phyloP scores from a whole-genome alignment of 495 filamentous ascomycete species.

The Aspergillus haitiensis region DNA sequence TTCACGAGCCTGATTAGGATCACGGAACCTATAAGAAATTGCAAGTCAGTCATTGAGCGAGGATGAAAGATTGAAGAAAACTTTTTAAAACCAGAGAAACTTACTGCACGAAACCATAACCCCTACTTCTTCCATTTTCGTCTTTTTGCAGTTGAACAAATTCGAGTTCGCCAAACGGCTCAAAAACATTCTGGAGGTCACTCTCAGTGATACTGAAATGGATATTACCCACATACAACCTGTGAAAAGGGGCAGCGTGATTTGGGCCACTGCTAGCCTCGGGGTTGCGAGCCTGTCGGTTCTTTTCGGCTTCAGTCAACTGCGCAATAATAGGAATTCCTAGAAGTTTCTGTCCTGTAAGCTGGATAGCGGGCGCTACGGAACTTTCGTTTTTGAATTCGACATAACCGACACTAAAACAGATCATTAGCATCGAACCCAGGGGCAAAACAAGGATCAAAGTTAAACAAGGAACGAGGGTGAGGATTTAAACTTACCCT shows the following conservation, averaged over 20 bases:
- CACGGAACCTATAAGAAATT: slow-evolving; percentile 67
- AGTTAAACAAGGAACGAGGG: not conserved
- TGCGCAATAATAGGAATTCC: slow-evolving; percentile 98
- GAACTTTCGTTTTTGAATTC: slow-evolving; percentile 98
- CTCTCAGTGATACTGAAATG: slow-evolving; percentile 99
- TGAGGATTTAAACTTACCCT: slow-evolving; percentile 64
- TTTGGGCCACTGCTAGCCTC: slow-evolving; percentile 64
- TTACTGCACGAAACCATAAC: slow-evolving; percentile 99
- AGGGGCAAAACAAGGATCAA: slow-evolving; percentile 1
- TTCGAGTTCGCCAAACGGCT: slow-evolving; percentile 96
- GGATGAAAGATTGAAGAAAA: slow-evolving; percentile 3
- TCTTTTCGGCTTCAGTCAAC: slow-evolving; percentile 98
- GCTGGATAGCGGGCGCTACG: slow-evolving; percentile 88
- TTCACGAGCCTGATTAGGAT: slow-evolving; percentile 87
- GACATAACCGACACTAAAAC: slow-evolving; percentile 90
- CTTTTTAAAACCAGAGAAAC: slow-evolving; percentile 37
- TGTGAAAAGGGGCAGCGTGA: slow-evolving; percentile 89
- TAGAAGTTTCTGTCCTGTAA: slow-evolving; percentile 98
- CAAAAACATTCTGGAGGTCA: slow-evolving; percentile 95
- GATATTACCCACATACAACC: slow-evolving; percentile 98
- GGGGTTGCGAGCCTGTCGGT: slow-evolving; percentile 88
- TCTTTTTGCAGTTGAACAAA: slow-evolving; percentile 97
- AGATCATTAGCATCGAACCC: slow-evolving; percentile 27
- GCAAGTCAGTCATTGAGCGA: slow-evolving; percentile 12
- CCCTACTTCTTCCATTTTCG: slow-evolving; percentile 83